Evolutionary conservation across 2,329 filamentous ascomycete species (phyloP).

Genomic region (Cryphonectria carpinicola): DNA sequence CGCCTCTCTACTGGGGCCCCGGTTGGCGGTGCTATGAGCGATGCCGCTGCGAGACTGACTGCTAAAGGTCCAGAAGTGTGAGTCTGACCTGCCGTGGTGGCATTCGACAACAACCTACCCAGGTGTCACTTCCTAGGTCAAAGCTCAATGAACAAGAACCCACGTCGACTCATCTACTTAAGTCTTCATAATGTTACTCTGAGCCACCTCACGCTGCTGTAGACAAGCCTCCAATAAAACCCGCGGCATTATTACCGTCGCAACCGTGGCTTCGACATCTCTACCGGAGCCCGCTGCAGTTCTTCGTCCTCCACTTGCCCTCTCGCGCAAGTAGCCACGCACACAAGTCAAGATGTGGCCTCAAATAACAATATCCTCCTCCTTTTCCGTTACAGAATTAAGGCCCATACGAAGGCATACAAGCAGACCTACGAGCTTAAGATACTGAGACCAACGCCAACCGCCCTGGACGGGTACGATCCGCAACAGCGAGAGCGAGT

Average conservation of each 20-base stretch:
- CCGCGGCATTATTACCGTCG: slow-evolving; percentile 11
- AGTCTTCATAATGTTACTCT: slow-evolving; percentile 15
- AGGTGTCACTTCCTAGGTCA: neutral
- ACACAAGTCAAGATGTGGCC: slow-evolving; percentile 44
- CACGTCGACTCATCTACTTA: neutral
- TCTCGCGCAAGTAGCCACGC: slow-evolving; percentile 20
- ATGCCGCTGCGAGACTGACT: neutral
- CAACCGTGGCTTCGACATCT: slow-evolving; percentile 17
- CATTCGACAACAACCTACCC: neutral
- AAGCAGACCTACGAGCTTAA: neutral
- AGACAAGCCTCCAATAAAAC: slow-evolving; percentile 19
- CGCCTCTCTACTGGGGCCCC: neutral
- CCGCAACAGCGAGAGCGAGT: neutral
- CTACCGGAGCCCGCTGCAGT: slow-evolving; percentile 5
- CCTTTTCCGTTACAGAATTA: slow-evolving; percentile 7
- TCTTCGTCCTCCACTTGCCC: slow-evolving; percentile 4
- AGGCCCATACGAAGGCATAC: slow-evolving; percentile 29
- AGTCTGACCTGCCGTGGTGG: neutral
- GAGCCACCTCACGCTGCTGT: slow-evolving; percentile 20
- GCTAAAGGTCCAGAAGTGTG: neutral
- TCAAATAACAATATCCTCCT: slow-evolving; percentile 37
- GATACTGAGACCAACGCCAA: neutral
- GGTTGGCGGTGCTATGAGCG: neutral
- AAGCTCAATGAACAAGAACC: neutral
- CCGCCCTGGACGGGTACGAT: neutral